Conservation (phyloP, 768 basidiomycete species). For the Pleurotus pulmonarius region DNA sequence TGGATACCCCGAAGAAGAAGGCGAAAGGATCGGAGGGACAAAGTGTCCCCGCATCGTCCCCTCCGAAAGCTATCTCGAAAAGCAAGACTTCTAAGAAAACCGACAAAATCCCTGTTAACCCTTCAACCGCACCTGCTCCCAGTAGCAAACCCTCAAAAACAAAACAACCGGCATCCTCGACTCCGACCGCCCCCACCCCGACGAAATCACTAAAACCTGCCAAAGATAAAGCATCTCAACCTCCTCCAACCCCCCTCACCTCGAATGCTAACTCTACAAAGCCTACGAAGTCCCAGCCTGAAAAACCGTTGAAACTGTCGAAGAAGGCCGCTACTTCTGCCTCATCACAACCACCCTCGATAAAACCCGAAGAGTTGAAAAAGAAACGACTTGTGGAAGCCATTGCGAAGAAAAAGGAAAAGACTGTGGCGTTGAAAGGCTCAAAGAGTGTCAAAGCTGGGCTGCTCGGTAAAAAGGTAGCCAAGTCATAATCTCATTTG, state of each 20-base stretch:
- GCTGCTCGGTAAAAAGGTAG: conserved; percentile 51
- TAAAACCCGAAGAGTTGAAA: conserved; percentile 47
- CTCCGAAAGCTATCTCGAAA: conserved; percentile 11
- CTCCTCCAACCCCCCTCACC: background rate
- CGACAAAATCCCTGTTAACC: background rate
- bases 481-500: conserved; percentile 21
- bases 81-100: conserved; percentile 1
- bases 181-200: background rate
- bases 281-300: conserved; percentile 5
- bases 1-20: conserved; percentile 43
- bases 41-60: conserved; percentile 6
- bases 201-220: background rate
- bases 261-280: conserved; percentile 5
- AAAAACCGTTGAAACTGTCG: background rate
- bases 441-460: conserved; percentile 52
- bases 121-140: background rate
- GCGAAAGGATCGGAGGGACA: conserved; percentile 25
- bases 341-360: conserved; percentile 7
- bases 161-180: conserved; percentile 10
- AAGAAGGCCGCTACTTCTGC: background rate
- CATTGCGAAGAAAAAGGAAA: conserved; percentile 60
- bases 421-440: conserved; percentile 29
- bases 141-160: conserved; percentile 13
- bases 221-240: conserved; percentile 16
- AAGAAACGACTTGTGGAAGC: conserved; percentile 41